Evolutionary conservation across 306 rosid genomes (phyloP).

Genomic region (Vigna angularis): DNA sequence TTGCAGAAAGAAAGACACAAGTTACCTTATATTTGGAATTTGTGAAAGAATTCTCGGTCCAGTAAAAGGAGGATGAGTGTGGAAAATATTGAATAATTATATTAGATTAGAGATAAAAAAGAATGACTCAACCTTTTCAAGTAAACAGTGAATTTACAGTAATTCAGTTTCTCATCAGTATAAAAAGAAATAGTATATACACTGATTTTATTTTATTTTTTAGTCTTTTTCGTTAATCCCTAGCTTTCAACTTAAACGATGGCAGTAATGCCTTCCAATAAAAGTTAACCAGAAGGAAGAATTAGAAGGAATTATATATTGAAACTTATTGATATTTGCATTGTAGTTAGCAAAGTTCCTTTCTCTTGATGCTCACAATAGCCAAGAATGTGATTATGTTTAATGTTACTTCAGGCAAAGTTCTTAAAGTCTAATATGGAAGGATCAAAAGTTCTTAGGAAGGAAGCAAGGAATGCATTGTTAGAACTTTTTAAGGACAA

Average conservation of each 20-base stretch:
- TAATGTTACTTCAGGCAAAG: constrained; percentile 64
- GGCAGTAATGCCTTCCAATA: neutral
- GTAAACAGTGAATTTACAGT: neutral
- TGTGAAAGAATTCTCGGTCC: neutral
- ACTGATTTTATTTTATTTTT: neutral
- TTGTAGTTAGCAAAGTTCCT: constrained; percentile 6
- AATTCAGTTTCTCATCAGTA: constrained; percentile 9
- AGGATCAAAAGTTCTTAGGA: constrained; percentile 67
- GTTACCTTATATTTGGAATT: neutral
- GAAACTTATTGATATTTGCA: constrained; percentile 33
- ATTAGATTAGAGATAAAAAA: neutral
- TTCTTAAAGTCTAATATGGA: constrained; percentile 52
- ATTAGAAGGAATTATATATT: constrained; percentile 12
- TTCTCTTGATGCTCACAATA: constrained; percentile 29
- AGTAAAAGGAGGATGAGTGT: neutral
- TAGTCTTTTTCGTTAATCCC: neutral
- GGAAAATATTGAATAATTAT: neutral
- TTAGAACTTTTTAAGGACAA: constrained; percentile 77
- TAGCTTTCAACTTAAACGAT: constrained; percentile 20
- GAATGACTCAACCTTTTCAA: neutral
- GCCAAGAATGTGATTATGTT: constrained; percentile 37
- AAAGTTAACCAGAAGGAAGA: constrained; percentile 22
- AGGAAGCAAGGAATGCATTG: constrained; percentile 87
- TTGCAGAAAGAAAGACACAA: neutral
- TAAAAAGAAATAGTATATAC: neutral